Evolutionary conservation across 2,329 filamentous ascomycete genomes (phyloP).

Genomic region (Colletotrichum cuscutae): DNA sequence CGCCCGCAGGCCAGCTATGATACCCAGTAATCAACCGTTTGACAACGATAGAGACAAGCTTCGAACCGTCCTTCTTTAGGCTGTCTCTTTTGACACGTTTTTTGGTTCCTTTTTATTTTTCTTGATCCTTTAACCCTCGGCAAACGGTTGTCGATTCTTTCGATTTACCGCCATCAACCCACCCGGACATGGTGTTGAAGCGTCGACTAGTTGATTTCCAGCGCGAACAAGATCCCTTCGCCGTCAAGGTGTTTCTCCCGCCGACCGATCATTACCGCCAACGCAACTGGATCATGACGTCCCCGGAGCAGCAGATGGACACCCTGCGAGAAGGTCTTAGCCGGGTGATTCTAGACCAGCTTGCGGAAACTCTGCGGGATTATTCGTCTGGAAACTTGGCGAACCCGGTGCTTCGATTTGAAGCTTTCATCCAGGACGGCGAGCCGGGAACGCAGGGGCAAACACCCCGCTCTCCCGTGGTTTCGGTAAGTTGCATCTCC

Average conservation of each 20-base stretch:
- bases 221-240: not conserved
- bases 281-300: conserved; percentile 26
- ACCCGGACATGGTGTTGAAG: conserved; percentile 6
- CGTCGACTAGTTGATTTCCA: conserved; percentile 7
- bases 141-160: not conserved
- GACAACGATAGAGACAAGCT: conserved; percentile 21
- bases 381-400: conserved; percentile 33
- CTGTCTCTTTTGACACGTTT: conserved; percentile 16
- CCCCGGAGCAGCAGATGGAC: conserved; percentile 34
- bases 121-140: not conserved
- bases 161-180: not conserved
- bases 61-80: conserved; percentile 10
- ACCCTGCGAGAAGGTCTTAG: conserved; percentile 31
- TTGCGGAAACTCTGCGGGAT: conserved; percentile 33
- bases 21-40: conserved; percentile 22
- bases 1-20: conserved; percentile 22
- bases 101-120: not conserved
- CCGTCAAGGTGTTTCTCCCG: not conserved
- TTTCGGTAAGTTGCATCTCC: conserved; percentile 31
- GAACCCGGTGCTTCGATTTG: conserved; percentile 35
- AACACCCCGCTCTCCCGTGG: conserved; percentile 33
- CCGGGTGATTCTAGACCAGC: conserved; percentile 35
- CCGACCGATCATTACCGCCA: not conserved
- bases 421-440: conserved; percentile 36
- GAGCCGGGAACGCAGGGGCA: conserved; percentile 26